Evolutionary conservation across 2,329 filamentous ascomycete genomes (phyloP).

Genomic region (Tolypocladium inflatum): DNA sequence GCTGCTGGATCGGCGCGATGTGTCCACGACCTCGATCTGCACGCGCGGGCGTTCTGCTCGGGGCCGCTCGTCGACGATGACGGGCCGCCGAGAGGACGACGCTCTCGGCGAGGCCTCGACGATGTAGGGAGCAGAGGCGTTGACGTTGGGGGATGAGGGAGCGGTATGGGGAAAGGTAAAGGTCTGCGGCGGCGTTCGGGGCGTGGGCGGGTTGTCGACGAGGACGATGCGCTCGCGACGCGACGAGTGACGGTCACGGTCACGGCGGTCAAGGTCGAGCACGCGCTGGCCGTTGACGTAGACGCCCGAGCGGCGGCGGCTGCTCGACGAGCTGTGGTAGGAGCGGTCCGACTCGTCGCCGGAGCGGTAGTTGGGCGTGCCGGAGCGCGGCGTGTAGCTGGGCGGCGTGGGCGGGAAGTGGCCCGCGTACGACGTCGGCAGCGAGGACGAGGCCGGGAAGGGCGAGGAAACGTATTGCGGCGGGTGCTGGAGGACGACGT

Average conservation of each 20-base stretch:
- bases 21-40: conserved; percentile 27
- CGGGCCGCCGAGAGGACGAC: conserved; percentile 17
- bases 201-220: conserved; percentile 33
- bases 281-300: conserved; percentile 29
- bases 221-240: conserved; percentile 34
- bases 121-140: conserved; percentile 13
- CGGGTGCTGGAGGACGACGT: conserved; percentile 31
- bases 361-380: conserved; percentile 23
- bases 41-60: conserved; percentile 17
- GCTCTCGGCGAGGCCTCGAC: conserved; percentile 14
- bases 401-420: conserved; percentile 33
- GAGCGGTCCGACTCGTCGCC: conserved; percentile 28
- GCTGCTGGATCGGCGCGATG: conserved; percentile 11
- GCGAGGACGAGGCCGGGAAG: conserved; percentile 5
- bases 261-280: conserved; percentile 21
- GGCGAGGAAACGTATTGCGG: conserved; percentile 18
- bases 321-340: conserved; percentile 14
- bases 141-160: conserved; percentile 25
- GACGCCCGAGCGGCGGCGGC: conserved; percentile 5
- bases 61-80: conserved; percentile 28
- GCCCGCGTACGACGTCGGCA: conserved; percentile 14
- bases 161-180: conserved; percentile 29
- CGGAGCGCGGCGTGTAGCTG: conserved; percentile 20
- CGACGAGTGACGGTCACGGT: conserved; percentile 11
- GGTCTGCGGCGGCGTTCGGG: conserved; percentile 35